phyloP scores from a whole-genome alignment of 2,329 filamentous ascomycete genomes.

The Fusarium paranaense region DNA sequence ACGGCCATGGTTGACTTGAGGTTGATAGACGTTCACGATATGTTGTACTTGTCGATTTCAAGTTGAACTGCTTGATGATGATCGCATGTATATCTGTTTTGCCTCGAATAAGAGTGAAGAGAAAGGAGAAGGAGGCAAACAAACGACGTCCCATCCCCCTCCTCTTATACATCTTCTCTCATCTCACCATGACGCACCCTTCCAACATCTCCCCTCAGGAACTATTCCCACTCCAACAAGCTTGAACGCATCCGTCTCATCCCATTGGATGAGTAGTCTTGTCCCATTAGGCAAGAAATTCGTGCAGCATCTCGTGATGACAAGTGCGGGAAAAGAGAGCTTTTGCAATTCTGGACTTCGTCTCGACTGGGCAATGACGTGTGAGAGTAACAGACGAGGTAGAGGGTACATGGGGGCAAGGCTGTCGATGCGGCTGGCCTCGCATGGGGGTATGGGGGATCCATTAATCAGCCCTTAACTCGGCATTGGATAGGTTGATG shows the following conservation, averaged over 20 bases:
- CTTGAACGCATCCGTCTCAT: conserved; percentile 1
- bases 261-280: not conserved
- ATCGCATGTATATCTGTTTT: not conserved
- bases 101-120: not conserved
- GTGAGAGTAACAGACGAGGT: not conserved
- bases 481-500: not conserved
- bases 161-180: not conserved
- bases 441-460: not conserved
- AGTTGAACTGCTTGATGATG: not conserved
- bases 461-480: not conserved
- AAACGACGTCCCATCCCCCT: not conserved
- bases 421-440: not conserved
- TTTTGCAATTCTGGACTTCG: conserved; percentile 1
- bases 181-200: conserved; percentile 4
- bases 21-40: not conserved
- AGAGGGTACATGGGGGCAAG: not conserved
- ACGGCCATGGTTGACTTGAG: conserved; percentile 44
- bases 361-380: conserved; percentile 6
- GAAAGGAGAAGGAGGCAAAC: not conserved
- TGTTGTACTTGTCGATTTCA: not conserved
- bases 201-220: not conserved
- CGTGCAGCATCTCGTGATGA: conserved; percentile 3
- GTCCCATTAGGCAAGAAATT: conserved; percentile 19
- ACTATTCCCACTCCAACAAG: not conserved
- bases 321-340: not conserved